Evolutionary conservation across 2,329 filamentous ascomycete genomes (phyloP), one percentile per base, ranked within the genome.

Genomic region (Sporothrix inflata): DNA sequence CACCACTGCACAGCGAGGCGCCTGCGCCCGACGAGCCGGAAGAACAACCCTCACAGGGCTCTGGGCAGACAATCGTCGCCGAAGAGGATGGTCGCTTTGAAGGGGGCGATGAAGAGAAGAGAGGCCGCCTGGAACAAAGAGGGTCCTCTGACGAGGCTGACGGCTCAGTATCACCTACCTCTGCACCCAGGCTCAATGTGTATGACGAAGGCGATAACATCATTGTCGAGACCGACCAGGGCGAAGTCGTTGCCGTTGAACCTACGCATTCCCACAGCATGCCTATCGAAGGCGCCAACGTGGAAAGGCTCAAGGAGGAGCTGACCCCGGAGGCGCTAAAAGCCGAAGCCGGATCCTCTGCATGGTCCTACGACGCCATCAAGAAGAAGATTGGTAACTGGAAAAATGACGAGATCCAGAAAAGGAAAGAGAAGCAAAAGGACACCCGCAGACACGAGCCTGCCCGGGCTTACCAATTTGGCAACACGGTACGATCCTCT

Each of bases 401-500:
- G 79, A 86, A 86, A 61, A 85, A 87, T 4, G 86, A 87, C n/a
- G 87, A 93, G 75, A 81, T 90, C 61, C 82, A 87, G 66, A 88
- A 89, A 77, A 86, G 89, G 57, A 92, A 90, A 77, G 84, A 84
- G 55, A 89, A 90, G 79, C 79, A 84, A 2, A 88, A 90, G 75
- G 80, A 76, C 14, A 83, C 85, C 49, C 85, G 88, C 69, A 87
- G 84, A 75, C 86, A 89, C 75, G 91, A 92, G 71, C 92, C 92
- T 14, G 93, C 93, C n/a, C 85, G 91, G 65, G 93, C 93, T 5
- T 97, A 94, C 79, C 92, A 94, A 76, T 95, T 94, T 78, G 93
- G 93, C 74, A 94, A 93, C 79, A 94, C 87, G 57, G 88, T 90
- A 84, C 80, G 87, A 80, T 61, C 24, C 38, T 4, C 4, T 16